These are phyloP conservation scores for Magnusiomyces clavatus DNA, from an alignment of 1,139 yeast species.

Conservation along the genomic window DNA sequence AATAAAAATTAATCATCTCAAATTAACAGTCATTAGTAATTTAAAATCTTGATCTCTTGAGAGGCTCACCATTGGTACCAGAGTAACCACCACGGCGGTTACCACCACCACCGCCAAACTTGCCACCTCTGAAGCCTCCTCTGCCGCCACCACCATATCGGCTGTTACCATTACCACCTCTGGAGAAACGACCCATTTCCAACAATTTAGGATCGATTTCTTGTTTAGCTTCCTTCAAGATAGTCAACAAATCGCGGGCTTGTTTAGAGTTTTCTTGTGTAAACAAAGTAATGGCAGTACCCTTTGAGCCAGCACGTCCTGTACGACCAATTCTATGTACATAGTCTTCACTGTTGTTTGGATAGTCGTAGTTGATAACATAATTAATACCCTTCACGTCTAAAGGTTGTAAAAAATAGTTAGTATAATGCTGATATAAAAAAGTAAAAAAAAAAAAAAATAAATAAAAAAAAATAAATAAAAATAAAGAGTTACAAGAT, in stretches of 20 bases:
- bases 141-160: slow-evolving; percentile 52
- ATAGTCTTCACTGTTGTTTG: slow-evolving; percentile 95
- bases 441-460: slow-evolving; percentile 8
- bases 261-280: slow-evolving; percentile 79
- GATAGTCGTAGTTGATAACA: slow-evolving; percentile 95
- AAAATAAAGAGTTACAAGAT: slow-evolving; percentile 5
- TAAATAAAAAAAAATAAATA: not conserved
- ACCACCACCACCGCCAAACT: slow-evolving; percentile 41
- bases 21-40: not conserved
- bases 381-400: slow-evolving; percentile 95
- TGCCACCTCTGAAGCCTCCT: slow-evolving; percentile 43
- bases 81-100: slow-evolving; percentile 14
- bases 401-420: slow-evolving; percentile 30
- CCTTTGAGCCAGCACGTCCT: slow-evolving; percentile 95
- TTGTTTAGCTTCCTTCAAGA: slow-evolving; percentile 94
- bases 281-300: slow-evolving; percentile 94
- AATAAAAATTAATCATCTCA: too few species aligned
- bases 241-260: slow-evolving; percentile 86
- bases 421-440: slow-evolving; percentile 13
- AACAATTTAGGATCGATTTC: slow-evolving; percentile 50
- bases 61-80: not conserved
- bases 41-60: not conserved
- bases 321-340: slow-evolving; percentile 97
- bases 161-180: slow-evolving; percentile 43
- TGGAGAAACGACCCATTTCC: slow-evolving; percentile 43